phyloP scores from a whole-genome alignment of 1,284 basidiomycete genomes.

The Trichosporon sp. region DNA sequence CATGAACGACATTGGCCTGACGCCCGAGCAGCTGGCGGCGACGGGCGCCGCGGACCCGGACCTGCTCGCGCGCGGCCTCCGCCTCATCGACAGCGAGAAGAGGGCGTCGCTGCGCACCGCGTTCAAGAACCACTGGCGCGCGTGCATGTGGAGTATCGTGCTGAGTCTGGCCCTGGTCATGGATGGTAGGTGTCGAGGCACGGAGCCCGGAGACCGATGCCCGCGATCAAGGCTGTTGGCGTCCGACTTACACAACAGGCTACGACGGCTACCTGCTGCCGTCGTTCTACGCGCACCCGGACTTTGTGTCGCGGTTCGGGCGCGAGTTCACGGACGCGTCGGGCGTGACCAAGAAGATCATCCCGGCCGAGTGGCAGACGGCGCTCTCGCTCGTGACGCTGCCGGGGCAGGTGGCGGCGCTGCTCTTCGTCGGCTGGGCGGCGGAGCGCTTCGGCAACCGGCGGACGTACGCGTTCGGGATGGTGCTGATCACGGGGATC shows the following conservation, averaged over 20 bases:
- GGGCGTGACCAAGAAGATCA: conserved; percentile 13
- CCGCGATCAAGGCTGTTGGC: too few species aligned
- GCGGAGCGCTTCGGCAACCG: conserved; percentile 46
- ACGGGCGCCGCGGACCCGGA: conserved; percentile 5
- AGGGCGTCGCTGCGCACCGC: conserved; percentile 11
- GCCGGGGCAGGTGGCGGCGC: conserved; percentile 29
- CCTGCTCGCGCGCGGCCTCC: conserved; percentile 7
- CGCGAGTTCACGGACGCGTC: not conserved
- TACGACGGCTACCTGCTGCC: not conserved
- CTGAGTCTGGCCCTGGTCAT: conserved; percentile 27
- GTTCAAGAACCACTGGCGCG: conserved; percentile 21
- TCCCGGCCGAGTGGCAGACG: conserved; percentile 49
- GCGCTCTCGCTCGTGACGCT: conserved; percentile 44
- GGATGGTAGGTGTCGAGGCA: conserved; percentile 15
- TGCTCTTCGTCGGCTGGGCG: conserved; percentile 30
- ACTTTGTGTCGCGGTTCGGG: not conserved
- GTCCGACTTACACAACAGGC: not conserved
- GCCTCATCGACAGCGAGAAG: conserved; percentile 14
- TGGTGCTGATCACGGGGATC: conserved; percentile 30
- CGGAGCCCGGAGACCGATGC: too few species aligned
- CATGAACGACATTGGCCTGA: conserved; percentile 13
- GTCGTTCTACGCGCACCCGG: not conserved
- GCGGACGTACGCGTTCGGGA: conserved; percentile 39
- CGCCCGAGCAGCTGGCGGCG: not conserved
- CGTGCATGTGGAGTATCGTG: conserved; percentile 19